Evolutionary conservation across 139 green algal species (phyloP).

Genomic region (Haematococcus lacustris): DNA sequence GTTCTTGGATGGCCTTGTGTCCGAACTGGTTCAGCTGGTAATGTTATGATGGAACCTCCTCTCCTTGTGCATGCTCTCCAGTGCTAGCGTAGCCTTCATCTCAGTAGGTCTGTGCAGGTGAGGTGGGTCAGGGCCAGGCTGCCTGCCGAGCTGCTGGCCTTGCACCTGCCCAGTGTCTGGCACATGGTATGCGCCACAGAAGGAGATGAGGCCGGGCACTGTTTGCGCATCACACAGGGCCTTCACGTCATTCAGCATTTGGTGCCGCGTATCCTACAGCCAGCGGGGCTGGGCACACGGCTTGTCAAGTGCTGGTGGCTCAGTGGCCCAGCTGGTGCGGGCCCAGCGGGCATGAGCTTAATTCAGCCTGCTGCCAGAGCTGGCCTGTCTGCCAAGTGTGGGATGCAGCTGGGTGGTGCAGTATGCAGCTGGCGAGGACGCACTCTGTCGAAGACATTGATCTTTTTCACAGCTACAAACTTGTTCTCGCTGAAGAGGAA

Average conservation of each 20-base stretch:
- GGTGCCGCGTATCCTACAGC: slow-evolving; percentile 65
- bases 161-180: slow-evolving; percentile 51
- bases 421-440: too few relatives aligned
- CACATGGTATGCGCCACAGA: slow-evolving; percentile 74
- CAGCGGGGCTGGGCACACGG: neutral
- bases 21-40: too few relatives aligned
- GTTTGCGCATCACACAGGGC: slow-evolving; percentile 59
- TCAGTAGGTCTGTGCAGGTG: too few relatives aligned
- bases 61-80: too few relatives aligned
- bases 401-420: too few relatives aligned
- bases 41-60: too few relatives aligned
- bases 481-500: slow-evolving; percentile 50
- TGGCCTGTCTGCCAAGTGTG: too few relatives aligned
- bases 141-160: neutral
- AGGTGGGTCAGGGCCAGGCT: neutral
- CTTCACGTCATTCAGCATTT: slow-evolving; percentile 86
- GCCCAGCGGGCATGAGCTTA: too few relatives aligned
- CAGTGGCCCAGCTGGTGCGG: too few relatives aligned
- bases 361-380: too few relatives aligned
- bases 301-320: neutral
- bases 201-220: slow-evolving; percentile 56
- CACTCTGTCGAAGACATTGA: slow-evolving; percentile 62
- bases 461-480: slow-evolving; percentile 83
- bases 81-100: too few relatives aligned
- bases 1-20: too few relatives aligned